A percentile compares a stretch with the other conserved stretches of the same genome.
Conservation (phyloP, 1,284 basidiomycete species). For the Marasmius oreades region DNA sequence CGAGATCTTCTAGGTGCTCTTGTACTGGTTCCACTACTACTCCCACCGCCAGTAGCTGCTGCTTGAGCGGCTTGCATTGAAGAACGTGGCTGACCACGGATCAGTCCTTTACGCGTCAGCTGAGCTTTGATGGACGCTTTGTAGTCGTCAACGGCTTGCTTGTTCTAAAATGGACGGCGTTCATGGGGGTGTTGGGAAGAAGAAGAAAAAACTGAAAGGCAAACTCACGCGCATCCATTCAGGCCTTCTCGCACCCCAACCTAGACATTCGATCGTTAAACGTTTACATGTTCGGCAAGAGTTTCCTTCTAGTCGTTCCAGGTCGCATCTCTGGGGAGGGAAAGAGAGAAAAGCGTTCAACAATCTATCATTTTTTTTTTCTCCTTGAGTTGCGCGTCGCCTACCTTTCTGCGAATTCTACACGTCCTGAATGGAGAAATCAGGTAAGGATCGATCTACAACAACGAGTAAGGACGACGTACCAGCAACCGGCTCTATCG, state of each 20-base stretch:
- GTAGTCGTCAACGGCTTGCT: conserved; percentile 75
- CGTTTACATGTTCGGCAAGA: conserved; percentile 77
- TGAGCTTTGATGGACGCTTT: conserved; percentile 81
- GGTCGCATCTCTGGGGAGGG: conserved; percentile 67
- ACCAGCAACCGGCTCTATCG: conserved; percentile 76
- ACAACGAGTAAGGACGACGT: conserved; percentile 28
- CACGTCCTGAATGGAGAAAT: conserved; percentile 57
- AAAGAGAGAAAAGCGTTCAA: no score
- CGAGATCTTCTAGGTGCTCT: not conserved
- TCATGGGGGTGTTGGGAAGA: conserved; percentile 5
- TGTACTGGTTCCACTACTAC: conserved; percentile 3
- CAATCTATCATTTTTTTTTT: conserved; percentile 6
- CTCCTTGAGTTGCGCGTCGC: not conserved
- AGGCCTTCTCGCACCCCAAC: conserved; percentile 75
- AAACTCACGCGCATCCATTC: conserved; percentile 79
- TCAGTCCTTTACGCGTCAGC: conserved; percentile 69
- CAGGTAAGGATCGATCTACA: conserved; percentile 4
- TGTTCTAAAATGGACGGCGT: conserved; percentile 50
- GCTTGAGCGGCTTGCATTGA: conserved; percentile 38
- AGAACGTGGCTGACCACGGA: conserved; percentile 72
- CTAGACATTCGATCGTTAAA: conserved; percentile 71
- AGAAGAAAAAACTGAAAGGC: conserved; percentile 9
- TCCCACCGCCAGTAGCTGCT: conserved; percentile 16
- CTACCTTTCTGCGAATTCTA: conserved; percentile 72
- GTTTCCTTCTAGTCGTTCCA: conserved; percentile 68